Evolutionary conservation across 805 yeast genomes (phyloP).

Genomic region (Maudiozyma bulderi): DNA sequence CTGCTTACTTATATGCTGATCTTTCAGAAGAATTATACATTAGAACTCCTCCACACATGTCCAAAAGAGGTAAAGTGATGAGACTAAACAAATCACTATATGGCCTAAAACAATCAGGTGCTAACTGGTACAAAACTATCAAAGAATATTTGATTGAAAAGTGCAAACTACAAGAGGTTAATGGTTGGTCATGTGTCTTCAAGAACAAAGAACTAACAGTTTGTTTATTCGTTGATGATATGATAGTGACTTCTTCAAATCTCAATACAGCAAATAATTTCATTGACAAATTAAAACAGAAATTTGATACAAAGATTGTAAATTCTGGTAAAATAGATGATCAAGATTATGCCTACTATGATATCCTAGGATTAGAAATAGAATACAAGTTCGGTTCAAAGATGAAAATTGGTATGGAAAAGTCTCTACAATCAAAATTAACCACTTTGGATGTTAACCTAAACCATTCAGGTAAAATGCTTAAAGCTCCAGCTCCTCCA

Average conservation of each 20-base stretch:
- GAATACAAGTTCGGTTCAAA: slow-evolving; percentile 3
- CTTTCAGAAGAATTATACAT: slow-evolving; percentile 5
- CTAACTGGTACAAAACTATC: slow-evolving; percentile 4
- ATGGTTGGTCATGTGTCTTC: slow-evolving; percentile 9
- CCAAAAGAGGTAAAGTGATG: slow-evolving; percentile 3
- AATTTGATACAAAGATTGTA: slow-evolving; percentile 10
- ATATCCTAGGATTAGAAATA: slow-evolving; percentile 9
- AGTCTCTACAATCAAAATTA: slow-evolving; percentile 3
- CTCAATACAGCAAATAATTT: not conserved
- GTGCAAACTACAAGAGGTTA: slow-evolving; percentile 3
- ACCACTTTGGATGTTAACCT: slow-evolving; percentile 3
- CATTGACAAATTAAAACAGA: not conserved
- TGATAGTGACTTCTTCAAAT: slow-evolving; percentile 6
- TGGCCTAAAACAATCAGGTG: slow-evolving; percentile 6
- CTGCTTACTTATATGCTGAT: slow-evolving; percentile 4
- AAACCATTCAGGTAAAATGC: not conserved
- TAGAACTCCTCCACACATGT: slow-evolving; percentile 5
- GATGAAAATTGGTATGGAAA: slow-evolving; percentile 9
- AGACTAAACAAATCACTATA: slow-evolving; percentile 4
- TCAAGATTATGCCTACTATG: slow-evolving; percentile 7
- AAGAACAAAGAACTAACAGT: slow-evolving; percentile 3
- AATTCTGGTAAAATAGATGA: slow-evolving; percentile 4
- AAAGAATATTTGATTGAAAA: not conserved
- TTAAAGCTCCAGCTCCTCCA: slow-evolving; percentile 8
- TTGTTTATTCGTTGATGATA: slow-evolving; percentile 11